Percentiles rank a stretch among this genome's conserved stretches.
Conservation (phyloP, 768 basidiomycete species). For the Tylopilus sp. region DNA sequence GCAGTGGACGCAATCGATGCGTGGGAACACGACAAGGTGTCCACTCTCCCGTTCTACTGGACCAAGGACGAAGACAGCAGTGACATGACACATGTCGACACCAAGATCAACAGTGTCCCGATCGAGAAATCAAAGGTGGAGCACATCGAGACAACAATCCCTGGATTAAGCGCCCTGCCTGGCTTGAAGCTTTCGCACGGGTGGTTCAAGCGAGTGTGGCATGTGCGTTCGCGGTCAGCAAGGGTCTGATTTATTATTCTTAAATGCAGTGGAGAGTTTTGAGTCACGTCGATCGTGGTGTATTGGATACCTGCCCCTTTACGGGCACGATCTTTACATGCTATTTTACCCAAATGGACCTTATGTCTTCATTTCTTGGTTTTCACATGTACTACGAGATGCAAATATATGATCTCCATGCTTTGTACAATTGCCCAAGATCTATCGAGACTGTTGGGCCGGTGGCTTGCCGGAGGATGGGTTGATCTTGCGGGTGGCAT, state of each 20-base stretch:
- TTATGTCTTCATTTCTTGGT: not conserved
- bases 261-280: not conserved
- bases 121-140: slow-evolving; percentile 14
- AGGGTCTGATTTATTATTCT: slow-evolving; percentile 17
- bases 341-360: slow-evolving; percentile 1
- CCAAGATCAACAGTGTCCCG: not conserved
- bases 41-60: slow-evolving; percentile 48
- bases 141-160: slow-evolving; percentile 20
- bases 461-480: slow-evolving; percentile 43
- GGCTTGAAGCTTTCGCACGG: slow-evolving; percentile 24
- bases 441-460: too few relatives aligned
- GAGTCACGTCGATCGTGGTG: slow-evolving; percentile 13
- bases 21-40: slow-evolving; percentile 46
- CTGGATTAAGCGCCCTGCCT: slow-evolving; percentile 19
- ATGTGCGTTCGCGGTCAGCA: slow-evolving; percentile 25
- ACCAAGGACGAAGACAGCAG: slow-evolving; percentile 37
- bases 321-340: not conserved
- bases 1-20: slow-evolving; percentile 58
- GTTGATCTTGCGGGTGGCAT: slow-evolving; percentile 71
- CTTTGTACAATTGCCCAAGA: too few relatives aligned
- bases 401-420: slow-evolving; percentile 8
- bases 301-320: not conserved
- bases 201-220: slow-evolving; percentile 35
- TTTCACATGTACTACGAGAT: slow-evolving; percentile 1
- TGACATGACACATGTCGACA: slow-evolving; percentile 20